A percentile compares a stretch with the other conserved stretches of the same genome.
Conservation (phyloP, 805 yeast species). For the Saccharomycopsis fermentans region DNA sequence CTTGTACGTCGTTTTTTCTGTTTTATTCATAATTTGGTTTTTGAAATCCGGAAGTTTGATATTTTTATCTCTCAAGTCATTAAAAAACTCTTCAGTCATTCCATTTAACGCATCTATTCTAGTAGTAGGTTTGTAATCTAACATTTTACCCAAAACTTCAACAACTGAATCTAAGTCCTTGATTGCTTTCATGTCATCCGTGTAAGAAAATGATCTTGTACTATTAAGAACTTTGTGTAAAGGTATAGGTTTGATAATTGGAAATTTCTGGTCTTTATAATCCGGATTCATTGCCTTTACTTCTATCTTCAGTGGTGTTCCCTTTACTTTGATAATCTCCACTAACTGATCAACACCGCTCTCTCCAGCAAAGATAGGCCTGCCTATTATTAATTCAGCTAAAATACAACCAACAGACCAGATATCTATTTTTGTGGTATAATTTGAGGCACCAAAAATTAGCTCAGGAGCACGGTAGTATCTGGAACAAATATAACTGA, state of each 20-base stretch:
- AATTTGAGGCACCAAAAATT: conserved; percentile 93
- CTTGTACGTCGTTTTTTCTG: conserved; percentile 8
- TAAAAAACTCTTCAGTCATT: conserved; percentile 43
- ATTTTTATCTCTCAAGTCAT: conserved; percentile 34
- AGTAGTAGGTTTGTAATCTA: conserved; percentile 60
- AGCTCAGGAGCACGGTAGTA: conserved; percentile 97
- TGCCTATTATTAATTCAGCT: conserved; percentile 93
- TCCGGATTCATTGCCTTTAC: conserved; percentile 92
- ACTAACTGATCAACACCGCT: conserved; percentile 95
- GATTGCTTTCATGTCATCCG: conserved; percentile 23
- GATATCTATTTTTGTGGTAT: conserved; percentile 91
- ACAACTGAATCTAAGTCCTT: conserved; percentile 32
- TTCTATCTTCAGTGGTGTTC: conserved; percentile 90
- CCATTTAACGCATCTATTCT: conserved; percentile 52
- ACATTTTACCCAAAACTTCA: conserved; percentile 42
- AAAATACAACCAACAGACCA: conserved; percentile 99
- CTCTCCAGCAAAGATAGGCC: conserved; percentile 96
- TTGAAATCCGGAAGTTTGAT: conserved; percentile 16
- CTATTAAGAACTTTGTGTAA: conserved; percentile 31
- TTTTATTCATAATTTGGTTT: conserved; percentile 3
- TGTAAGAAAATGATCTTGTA: conserved; percentile 38
- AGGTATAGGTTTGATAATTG: conserved; percentile 74
- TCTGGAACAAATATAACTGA: conserved; percentile 91
- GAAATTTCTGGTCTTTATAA: conserved; percentile 95
- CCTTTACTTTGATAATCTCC: conserved; percentile 89